These are phyloP conservation scores for Magnaporthiopsis rhizophila DNA, from an alignment of 2,329 filamentous ascomycete species.

Conservation along the genomic window DNA sequence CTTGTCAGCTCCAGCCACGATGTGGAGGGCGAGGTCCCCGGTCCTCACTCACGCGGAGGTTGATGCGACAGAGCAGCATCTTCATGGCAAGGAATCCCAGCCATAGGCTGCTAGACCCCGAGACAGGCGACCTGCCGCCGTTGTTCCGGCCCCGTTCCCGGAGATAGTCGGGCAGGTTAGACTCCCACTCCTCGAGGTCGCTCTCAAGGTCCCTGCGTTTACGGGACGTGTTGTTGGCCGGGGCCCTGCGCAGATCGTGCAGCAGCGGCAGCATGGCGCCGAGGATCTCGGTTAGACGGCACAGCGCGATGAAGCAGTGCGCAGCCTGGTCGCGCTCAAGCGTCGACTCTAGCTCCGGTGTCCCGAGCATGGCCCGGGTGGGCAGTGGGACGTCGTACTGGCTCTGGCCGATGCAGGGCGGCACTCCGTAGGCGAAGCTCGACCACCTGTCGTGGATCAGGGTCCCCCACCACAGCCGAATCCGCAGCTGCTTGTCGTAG, in stretches of 20 bases:
- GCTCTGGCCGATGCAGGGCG: conserved; percentile 33
- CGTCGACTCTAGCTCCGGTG: neutral
- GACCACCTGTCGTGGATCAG: conserved; percentile 48
- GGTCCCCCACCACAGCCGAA: conserved; percentile 49
- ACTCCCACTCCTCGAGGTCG: conserved; percentile 7
- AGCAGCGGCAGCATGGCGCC: conserved; percentile 21
- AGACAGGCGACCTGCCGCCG: neutral
- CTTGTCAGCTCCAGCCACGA: conserved; percentile 20
- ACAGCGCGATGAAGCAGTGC: conserved; percentile 34
- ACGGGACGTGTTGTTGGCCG: conserved; percentile 10
- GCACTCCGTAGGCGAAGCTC: conserved; percentile 45
- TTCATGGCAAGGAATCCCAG: conserved; percentile 40
- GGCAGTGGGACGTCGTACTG: conserved; percentile 39
- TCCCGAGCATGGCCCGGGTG: conserved; percentile 8
- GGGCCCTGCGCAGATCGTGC: conserved; percentile 12
- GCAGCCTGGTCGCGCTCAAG: neutral
- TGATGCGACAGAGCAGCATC: conserved; percentile 37
- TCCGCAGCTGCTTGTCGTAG: conserved; percentile 40
- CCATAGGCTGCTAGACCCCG: conserved; percentile 41
- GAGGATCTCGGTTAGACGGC: conserved; percentile 34
- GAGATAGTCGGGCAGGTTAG: conserved; percentile 4
- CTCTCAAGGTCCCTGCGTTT: conserved; percentile 7
- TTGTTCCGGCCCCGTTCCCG: neutral
- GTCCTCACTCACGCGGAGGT: conserved; percentile 29
- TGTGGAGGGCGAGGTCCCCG: too few relatives aligned